Evolutionary conservation across 139 green algal species (phyloP).

Genomic region (Dunaliella primolecta): DNA sequence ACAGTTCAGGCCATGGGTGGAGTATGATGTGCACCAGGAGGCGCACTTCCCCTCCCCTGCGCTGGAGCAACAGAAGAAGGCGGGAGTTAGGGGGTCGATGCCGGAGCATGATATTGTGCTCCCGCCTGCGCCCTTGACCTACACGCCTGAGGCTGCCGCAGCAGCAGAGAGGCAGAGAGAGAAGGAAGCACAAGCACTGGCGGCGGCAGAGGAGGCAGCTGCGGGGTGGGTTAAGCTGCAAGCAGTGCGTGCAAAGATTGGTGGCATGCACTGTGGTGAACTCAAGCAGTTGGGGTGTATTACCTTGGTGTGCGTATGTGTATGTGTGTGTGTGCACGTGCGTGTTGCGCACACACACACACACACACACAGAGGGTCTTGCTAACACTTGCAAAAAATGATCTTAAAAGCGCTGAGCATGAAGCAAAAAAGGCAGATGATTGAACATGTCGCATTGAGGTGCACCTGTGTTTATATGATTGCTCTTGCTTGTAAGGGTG

Average conservation of each 20-base stretch:
- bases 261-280: no score
- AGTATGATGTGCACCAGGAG: not conserved
- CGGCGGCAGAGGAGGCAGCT: not conserved
- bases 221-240: not conserved
- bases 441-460: no score
- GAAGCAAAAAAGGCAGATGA: no score
- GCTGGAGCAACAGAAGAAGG: not conserved
- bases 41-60: not conserved
- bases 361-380: no score
- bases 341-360: no score
- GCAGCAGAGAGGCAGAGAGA: not conserved
- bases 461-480: no score
- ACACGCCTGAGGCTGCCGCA: not conserved
- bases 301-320: not conserved
- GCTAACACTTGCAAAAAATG: no score
- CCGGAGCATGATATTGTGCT: not conserved
- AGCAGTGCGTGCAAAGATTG: not conserved
- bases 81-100: not conserved
- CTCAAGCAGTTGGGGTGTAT: no score
- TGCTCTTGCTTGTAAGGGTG: no score
- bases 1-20: conserved; percentile 15
- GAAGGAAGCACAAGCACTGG: no score
- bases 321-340: not conserved
- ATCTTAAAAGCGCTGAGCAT: no score
- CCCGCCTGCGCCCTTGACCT: not conserved